Percentiles rank a stretch among this genome's conserved stretches.
Evolutionary conservation across 192 early-diverging fungal genomes (phyloP).

Genomic region (Radiomyces spectabilis): DNA sequence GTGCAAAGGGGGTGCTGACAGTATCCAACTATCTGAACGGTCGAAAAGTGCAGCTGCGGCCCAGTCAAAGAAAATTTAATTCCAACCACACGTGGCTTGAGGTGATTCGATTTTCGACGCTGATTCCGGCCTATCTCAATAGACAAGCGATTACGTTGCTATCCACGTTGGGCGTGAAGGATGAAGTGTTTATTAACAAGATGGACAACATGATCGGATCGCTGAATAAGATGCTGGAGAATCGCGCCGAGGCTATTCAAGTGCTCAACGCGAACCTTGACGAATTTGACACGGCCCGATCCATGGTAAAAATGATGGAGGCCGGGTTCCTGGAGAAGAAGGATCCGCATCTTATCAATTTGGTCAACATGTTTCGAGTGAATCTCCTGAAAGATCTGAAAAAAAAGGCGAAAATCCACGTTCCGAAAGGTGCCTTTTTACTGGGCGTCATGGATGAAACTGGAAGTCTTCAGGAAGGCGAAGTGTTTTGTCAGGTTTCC

Average conservation of each 20-base stretch:
- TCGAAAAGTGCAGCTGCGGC: slow-evolving; percentile 40
- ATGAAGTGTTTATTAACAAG: slow-evolving; percentile 44
- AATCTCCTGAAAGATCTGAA: slow-evolving; percentile 37
- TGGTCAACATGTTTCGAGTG: slow-evolving; percentile 30
- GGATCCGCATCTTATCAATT: slow-evolving; percentile 40
- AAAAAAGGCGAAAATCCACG: slow-evolving; percentile 41
- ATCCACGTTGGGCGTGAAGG: slow-evolving; percentile 46
- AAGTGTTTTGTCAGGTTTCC: slow-evolving; percentile 44
- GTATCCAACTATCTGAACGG: slow-evolving; percentile 21
- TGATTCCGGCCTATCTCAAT: slow-evolving; percentile 50
- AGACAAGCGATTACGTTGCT: slow-evolving; percentile 59
- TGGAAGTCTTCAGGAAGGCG: slow-evolving; percentile 25
- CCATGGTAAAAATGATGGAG: slow-evolving; percentile 32
- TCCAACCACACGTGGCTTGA: slow-evolving; percentile 42
- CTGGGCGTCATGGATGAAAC: slow-evolving; percentile 51
- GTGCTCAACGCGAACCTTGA: slow-evolving; percentile 34
- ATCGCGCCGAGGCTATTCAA: slow-evolving; percentile 26
- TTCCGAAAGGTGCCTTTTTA: slow-evolving; percentile 41
- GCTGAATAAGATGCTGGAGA: slow-evolving; percentile 26
- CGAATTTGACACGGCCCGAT: slow-evolving; percentile 31
- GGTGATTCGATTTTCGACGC: slow-evolving; percentile 45
- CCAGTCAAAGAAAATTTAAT: slow-evolving; percentile 54
- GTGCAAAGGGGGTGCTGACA: slow-evolving; percentile 55
- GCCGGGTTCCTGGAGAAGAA: slow-evolving; percentile 35
- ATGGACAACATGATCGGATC: slow-evolving; percentile 32